Percentiles rank a stretch among this genome's conserved stretches.
These are phyloP conservation scores for Exophiala bonariae DNA, from an alignment of 2,329 filamentous ascomycete genomes.

Conservation along the genomic window DNA sequence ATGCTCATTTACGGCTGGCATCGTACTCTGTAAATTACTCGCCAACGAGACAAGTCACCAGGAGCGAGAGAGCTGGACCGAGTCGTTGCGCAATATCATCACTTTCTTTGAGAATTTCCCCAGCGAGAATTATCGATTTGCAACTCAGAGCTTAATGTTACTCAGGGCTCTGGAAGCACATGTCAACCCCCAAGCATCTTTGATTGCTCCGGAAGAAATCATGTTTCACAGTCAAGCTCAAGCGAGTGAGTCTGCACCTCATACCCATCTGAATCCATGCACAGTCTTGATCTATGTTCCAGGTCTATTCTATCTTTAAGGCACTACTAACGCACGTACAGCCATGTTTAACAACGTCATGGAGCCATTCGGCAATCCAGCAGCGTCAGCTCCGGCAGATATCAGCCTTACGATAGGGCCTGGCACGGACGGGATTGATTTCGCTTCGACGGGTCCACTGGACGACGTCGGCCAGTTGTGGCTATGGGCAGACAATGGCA, in stretches of 20 bases:
- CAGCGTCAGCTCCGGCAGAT: background rate
- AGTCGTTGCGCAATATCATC: conserved; percentile 1
- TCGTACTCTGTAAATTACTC: conserved; percentile 5
- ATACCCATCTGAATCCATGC: background rate
- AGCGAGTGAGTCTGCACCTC: background rate
- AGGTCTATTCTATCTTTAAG: no score
- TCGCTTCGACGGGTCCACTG: background rate
- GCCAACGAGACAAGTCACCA: background rate
- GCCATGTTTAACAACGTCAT: background rate
- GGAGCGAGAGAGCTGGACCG: background rate
- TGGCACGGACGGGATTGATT: background rate
- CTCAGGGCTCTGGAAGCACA: conserved; percentile 2
- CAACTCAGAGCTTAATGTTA: conserved; percentile 4
- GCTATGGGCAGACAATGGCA: background rate
- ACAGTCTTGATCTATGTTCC: background rate
- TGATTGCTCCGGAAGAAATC: background rate
- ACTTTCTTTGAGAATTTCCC: conserved; percentile 5
- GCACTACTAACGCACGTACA: background rate
- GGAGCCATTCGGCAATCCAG: background rate
- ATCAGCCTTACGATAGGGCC: background rate
- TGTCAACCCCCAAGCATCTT: background rate
- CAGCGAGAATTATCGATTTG: conserved; percentile 6
- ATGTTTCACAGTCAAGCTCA: background rate
- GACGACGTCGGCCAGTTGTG: background rate
- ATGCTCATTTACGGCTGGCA: conserved; percentile 8